Evolutionary conservation across 2,329 filamentous ascomycete genomes (phyloP), one percentile per base, ranked within the genome.

Genomic region (Bipolaris bicolor): DNA sequence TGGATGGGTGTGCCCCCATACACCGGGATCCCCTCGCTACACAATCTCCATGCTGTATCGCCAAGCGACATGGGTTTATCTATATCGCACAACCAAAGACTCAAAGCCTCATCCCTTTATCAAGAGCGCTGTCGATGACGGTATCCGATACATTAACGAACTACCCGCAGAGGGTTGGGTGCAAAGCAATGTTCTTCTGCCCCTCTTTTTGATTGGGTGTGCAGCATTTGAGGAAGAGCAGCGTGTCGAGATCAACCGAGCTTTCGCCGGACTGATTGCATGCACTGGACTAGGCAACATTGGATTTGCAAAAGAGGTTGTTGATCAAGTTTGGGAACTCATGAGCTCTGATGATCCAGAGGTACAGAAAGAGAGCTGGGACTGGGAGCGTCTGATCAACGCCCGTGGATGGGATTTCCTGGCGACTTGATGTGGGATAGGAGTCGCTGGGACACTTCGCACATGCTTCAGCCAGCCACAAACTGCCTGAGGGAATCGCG

Each of bases 1-100:
- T 5, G 83, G 85, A 13, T 97, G 92, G 92, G 83, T 84, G 22
- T 90, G 91, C 2, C 79, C 78, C 0, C 83, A 86, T 56, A 68
- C 77, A 10, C 76, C 79, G 1, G 79, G 82, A 40, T 81, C 82
- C 5, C 78, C 83, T 5, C 84, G 85, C 53, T 85, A 81, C 74
- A 81, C 77, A 31, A 79, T 85, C 43, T 84, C 84, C 1, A 83
- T 87, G 72, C 76, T 87, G 5, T 88, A 88, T 69, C 80, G 84
- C 11, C 85, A 87, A 67, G 85, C 83, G 41, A 86, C 84, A 6
- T 87, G 85, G 84, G 82, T 87, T 10, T 88, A 87, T 65, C 80
- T 88, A 1, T 86, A 84, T 65, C 84, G 85, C 48, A 88, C 85
- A 3, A 84, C 86, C 37, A 81, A 83, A 51, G 81, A 82, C 3